These are phyloP conservation scores for Coniochaeta sp. DNA, from an alignment of 2,329 filamentous ascomycete genomes.

Conservation along the genomic window DNA sequence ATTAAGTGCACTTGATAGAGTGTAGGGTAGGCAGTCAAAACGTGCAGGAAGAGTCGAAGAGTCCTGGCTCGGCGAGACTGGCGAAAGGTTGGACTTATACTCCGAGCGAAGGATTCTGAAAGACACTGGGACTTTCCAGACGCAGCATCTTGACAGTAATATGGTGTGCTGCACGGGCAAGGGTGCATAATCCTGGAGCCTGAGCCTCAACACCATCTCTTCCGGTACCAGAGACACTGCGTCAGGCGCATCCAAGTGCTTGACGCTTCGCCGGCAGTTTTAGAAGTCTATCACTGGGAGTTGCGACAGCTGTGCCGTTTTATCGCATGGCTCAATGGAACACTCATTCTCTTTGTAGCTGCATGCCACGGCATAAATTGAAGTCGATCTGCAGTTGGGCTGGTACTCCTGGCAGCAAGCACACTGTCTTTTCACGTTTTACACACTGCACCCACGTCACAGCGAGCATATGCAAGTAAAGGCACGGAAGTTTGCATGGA, in stretches of 20 bases:
- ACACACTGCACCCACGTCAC: no score
- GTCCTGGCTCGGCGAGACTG: neutral
- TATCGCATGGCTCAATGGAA: no score
- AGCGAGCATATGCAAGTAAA: no score
- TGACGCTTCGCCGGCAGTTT: neutral
- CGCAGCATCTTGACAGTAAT: neutral
- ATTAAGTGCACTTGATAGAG: neutral
- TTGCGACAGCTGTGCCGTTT: neutral
- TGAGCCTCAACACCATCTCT: neutral
- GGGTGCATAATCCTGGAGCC: neutral
- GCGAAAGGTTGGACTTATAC: neutral
- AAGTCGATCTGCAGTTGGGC: no score
- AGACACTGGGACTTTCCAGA: neutral
- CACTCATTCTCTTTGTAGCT: no score
- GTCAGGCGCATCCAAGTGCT: neutral
- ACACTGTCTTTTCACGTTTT: no score
- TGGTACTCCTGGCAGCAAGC: no score
- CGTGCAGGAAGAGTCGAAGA: no score
- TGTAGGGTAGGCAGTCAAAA: neutral
- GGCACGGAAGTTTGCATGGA: no score
- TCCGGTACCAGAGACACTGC: neutral
- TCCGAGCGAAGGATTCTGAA: neutral
- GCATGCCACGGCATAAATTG: no score
- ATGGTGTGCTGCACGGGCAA: neutral
- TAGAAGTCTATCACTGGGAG: neutral